A percentile compares a stretch with the other conserved stretches of the same genome.
These are phyloP conservation scores for Acanthamoeba culbertsoni DNA, from an alignment of 208 protist species.

Conservation along the genomic window DNA sequence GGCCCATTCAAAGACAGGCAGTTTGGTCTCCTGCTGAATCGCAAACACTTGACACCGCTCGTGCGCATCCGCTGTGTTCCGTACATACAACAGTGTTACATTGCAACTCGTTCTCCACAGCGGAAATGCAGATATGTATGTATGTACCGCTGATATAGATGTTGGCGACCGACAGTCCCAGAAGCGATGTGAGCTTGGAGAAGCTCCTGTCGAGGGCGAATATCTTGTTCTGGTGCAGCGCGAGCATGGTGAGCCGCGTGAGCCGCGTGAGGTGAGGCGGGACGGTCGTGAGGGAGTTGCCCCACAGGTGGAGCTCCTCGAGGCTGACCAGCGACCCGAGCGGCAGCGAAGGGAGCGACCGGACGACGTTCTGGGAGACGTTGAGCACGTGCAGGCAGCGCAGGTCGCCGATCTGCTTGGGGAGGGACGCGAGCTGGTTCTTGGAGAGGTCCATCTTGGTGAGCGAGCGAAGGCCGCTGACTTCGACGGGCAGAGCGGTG, in stretches of 20 bases:
- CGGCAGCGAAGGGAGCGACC: neutral
- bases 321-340: neutral
- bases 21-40: neutral
- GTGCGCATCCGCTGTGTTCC: neutral
- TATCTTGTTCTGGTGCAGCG: neutral
- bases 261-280: neutral
- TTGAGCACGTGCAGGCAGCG: neutral
- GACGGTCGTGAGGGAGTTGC: neutral
- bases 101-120: neutral
- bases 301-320: constrained; percentile 31
- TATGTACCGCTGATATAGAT: constrained; percentile 41
- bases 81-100: neutral
- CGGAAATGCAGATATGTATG: neutral
- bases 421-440: constrained; percentile 1
- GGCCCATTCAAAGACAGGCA: neutral
- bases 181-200: neutral
- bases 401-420: constrained; percentile 27
- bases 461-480: neutral
- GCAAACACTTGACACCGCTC: constrained; percentile 15
- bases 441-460: constrained; percentile 41
- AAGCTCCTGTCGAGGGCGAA: neutral
- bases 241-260: neutral
- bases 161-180: neutral
- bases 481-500: neutral
- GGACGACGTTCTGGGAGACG: neutral